Conservation (phyloP, 2,329 filamentous ascomycete genomes). For the Emmonsiellopsis sp. region DNA sequence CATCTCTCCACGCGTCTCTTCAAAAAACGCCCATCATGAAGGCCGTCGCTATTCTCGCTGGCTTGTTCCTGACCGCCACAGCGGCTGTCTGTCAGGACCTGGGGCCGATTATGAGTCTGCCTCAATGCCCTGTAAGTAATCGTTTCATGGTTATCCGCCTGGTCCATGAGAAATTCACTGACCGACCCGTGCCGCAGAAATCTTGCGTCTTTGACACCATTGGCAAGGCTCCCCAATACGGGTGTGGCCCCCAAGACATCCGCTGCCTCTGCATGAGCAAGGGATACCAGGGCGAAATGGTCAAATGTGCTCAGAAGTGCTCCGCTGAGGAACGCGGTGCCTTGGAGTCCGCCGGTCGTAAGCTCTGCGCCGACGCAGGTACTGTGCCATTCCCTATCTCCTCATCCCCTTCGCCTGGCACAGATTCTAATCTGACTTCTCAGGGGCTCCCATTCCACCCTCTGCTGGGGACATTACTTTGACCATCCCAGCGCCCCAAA, state of each 20-base stretch:
- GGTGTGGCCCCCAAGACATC: slow-evolving; percentile 3
- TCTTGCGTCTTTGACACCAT: slow-evolving; percentile 6
- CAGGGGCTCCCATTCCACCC: neutral
- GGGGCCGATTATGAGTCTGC: neutral
- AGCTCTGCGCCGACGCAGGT: slow-evolving; percentile 8
- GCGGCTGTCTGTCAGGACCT: neutral
- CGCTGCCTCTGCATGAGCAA: slow-evolving; percentile 8
- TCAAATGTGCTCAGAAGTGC: slow-evolving; percentile 7
- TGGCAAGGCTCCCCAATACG: slow-evolving; percentile 2
- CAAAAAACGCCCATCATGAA: neutral
- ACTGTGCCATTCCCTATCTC: neutral
- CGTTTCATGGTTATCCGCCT: neutral
- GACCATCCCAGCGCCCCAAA: neutral
- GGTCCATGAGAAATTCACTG: neutral
- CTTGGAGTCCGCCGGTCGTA: slow-evolving; percentile 5
- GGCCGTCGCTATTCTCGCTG: neutral
- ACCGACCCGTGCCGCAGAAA: slow-evolving; percentile 2
- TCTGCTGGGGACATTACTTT: neutral
- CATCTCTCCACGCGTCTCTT: neutral
- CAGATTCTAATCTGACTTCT: neutral
- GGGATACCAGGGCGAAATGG: slow-evolving; percentile 5
- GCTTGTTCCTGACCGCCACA: neutral
- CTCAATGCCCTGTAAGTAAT: neutral
- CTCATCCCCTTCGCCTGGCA: neutral
- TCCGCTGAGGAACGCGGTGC: slow-evolving; percentile 2